Evolutionary conservation across 495 filamentous ascomycete genomes (phyloP), one percentile per base, ranked within the genome.

Genomic region (Bryoglossum gracile): DNA sequence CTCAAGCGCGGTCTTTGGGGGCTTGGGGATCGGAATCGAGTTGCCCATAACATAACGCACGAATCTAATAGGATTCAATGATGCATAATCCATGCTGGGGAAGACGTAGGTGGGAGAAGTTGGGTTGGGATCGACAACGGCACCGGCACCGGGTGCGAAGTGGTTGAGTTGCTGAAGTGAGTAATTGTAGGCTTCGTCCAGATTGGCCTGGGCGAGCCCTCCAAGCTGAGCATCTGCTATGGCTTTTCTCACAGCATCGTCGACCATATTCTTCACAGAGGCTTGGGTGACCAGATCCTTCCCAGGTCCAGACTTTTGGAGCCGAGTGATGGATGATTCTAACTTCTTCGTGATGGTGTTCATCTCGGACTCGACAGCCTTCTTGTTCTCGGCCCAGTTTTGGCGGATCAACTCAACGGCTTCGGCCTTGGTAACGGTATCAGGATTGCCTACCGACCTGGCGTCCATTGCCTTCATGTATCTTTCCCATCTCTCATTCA

Each of bases 1-100:
- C 2, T 61, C 56, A 11, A 86, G 64, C 0, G 81, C 83, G 8
- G 60, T 58, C n/a, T 48, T 41, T 3, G 60, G 65, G 2, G 54
- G 58, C 18, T 56, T 56, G 3, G 55, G 48, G 18, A 28, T 25
- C 5, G 54, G 58, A 24, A 55, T 23, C 3, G 54, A 35, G 21
- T 54, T 53, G 17, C 21, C 19, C 16, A 53, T 48, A 4, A 40
- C 2, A 1, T 18, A 37, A 14, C 21, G 28, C 10, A 19, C 18
- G 23, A 8, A 26, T 37, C 46, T 30, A n/a, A n/a, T n/a, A n/a
- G n/a, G n/a, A 8, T 50, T 22, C 0, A 4, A 8, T 17, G 34
- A 46, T 35, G 35, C 35, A 11, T 35, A 14, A n/a, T 53, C 19
- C 39, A 51, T 41, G 14, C 41, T 39, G 0, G 58, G 58, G 26